Percentiles rank a stretch among this genome's conserved stretches.
These are phyloP conservation scores for Tothia fuscella DNA, from an alignment of 2,329 filamentous ascomycete genomes.

Conservation along the genomic window DNA sequence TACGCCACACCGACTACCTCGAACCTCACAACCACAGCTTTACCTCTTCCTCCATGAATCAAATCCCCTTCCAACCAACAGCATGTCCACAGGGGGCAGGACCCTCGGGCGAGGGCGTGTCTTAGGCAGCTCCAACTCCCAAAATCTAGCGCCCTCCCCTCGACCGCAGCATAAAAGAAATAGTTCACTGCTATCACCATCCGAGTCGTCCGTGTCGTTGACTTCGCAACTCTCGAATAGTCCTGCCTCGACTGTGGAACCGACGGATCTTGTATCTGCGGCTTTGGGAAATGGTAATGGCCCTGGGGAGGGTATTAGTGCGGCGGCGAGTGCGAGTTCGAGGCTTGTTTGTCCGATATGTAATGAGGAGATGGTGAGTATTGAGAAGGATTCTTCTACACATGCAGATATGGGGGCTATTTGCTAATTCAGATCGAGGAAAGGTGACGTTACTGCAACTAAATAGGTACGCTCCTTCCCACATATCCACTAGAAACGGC, in stretches of 20 bases:
- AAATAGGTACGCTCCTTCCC: constrained; percentile 38
- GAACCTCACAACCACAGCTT: too few species aligned
- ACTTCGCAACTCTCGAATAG: constrained; percentile 59
- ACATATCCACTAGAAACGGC: constrained; percentile 7
- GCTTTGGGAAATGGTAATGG: too few species aligned
- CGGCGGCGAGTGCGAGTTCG: constrained; percentile 46
- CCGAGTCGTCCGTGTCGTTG: constrained; percentile 64
- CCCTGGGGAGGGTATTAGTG: constrained; percentile 47
- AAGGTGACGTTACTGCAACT: constrained; percentile 86
- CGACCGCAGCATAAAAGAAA: constrained; percentile 17
- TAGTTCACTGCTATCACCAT: constrained; percentile 43
- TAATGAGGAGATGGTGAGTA: constrained; percentile 89
- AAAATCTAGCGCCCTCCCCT: constrained; percentile 50
- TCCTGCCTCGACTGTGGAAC: constrained; percentile 64
- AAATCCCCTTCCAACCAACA: too few species aligned
- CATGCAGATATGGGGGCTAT: too few species aligned
- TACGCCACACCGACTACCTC: too few species aligned
- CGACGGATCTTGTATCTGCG: too few species aligned
- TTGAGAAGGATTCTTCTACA: too few species aligned
- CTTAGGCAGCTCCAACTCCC: constrained; percentile 72
- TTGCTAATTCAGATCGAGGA: constrained; percentile 14
- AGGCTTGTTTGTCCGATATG: constrained; percentile 93
- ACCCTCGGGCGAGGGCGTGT: constrained; percentile 80
- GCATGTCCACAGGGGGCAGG: too few species aligned
- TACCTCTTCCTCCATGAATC: too few species aligned